A percentile compares a stretch with the other conserved stretches of the same genome.
Conservation (phyloP, 306 rosid species). For the Castanopsis chinensis region DNA sequence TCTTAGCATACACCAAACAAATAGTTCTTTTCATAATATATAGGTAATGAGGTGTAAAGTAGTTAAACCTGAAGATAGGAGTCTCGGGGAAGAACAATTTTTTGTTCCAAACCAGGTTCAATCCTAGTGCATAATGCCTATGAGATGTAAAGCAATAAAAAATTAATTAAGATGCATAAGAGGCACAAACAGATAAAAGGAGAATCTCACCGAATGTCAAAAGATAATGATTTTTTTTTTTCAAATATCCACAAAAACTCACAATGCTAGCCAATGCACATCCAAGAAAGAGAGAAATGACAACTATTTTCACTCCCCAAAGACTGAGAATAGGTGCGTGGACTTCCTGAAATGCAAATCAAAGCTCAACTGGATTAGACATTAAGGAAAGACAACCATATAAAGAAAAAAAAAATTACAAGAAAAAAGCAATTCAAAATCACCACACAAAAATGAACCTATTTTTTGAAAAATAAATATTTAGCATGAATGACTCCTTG, state of each 20-base stretch:
- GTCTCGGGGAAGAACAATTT: conserved; percentile 91
- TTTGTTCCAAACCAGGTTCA: conserved; percentile 95
- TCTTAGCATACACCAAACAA: conserved; percentile 19
- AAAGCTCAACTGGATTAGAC: conserved; percentile 15
- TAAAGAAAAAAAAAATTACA: background rate
- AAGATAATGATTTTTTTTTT: background rate
- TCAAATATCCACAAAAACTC: conserved; percentile 37
- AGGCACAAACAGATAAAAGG: conserved; percentile 21
- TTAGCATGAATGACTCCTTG: background rate
- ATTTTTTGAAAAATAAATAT: background rate
- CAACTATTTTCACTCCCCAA: conserved; percentile 83
- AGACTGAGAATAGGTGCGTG: conserved; percentile 91
- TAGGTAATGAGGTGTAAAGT: conserved; percentile 10
- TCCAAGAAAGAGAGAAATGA: conserved; percentile 68
- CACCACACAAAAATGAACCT: background rate
- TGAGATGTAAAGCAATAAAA: conserved; percentile 15
- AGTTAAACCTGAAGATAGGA: conserved; percentile 89
- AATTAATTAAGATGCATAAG: conserved; percentile 6
- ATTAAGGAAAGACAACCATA: background rate
- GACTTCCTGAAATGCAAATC: conserved; percentile 69
- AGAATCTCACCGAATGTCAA: background rate
- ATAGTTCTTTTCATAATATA: background rate
- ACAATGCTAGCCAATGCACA: conserved; percentile 91
- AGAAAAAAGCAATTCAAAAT: background rate
- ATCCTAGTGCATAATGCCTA: conserved; percentile 91